phyloP scores from a whole-genome alignment of 2,329 filamentous ascomycete genomes.

The Verticillium albo-atrum region DNA sequence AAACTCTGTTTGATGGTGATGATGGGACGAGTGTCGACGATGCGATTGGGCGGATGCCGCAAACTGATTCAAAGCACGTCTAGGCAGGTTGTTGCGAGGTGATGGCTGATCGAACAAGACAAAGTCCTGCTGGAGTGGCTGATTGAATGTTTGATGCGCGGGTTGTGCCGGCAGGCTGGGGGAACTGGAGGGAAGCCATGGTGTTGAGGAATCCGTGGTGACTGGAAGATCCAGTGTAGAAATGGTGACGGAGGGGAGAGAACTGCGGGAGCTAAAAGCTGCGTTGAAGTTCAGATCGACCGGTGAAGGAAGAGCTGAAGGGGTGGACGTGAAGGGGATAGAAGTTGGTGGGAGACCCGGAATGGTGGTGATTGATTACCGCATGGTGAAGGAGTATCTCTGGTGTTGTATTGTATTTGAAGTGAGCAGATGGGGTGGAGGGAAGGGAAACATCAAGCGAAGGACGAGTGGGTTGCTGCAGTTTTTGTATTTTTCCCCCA shows the following conservation, averaged over 20 bases:
- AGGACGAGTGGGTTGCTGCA: conserved; percentile 17
- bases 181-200: conserved; percentile 73
- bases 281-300: conserved; percentile 65
- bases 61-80: conserved; percentile 33
- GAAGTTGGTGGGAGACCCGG: conserved; percentile 47
- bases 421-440: conserved; percentile 24
- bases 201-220: conserved; percentile 77
- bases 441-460: conserved; percentile 25
- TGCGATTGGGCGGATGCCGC: conserved; percentile 22
- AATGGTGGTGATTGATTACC: conserved; percentile 34
- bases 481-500: conserved; percentile 1
- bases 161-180: conserved; percentile 58
- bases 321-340: conserved; percentile 17
- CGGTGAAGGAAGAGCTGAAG: conserved; percentile 48
- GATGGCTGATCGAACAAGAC: conserved; percentile 64
- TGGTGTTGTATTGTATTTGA: conserved; percentile 26
- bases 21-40: conserved; percentile 40
- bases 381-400: conserved; percentile 46
- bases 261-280: conserved; percentile 57
- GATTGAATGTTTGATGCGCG: conserved; percentile 38
- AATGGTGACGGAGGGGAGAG: conserved; percentile 54
- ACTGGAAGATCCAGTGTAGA: conserved; percentile 63
- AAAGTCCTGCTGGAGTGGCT: conserved; percentile 64
- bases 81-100: conserved; percentile 38
- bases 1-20: conserved; percentile 47